A percentile compares a stretch with the other conserved stretches of the same genome.
phyloP scores from a whole-genome alignment of 2,329 filamentous ascomycete genomes.

The Fusarium papillatum region DNA sequence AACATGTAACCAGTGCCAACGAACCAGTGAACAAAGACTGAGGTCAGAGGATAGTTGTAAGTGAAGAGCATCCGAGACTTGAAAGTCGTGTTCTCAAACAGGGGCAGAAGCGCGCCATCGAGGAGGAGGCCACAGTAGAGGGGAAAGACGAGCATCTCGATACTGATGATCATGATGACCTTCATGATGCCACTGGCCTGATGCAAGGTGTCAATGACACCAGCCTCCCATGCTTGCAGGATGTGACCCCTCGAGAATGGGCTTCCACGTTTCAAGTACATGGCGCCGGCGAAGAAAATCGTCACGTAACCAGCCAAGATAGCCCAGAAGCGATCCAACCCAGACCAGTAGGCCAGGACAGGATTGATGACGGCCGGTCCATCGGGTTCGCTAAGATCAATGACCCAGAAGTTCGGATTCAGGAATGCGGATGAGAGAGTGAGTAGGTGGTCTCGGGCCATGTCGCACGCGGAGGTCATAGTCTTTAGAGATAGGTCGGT shows the following conservation, averaged over 20 bases:
- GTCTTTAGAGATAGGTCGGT: conserved; percentile 22
- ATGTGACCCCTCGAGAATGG: conserved; percentile 73
- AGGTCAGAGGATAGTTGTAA: conserved; percentile 84
- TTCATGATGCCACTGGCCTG: conserved; percentile 98
- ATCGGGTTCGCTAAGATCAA: conserved; percentile 64
- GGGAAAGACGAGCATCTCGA: conserved; percentile 98
- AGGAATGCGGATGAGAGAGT: conserved; percentile 47
- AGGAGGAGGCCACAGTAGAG: conserved; percentile 95
- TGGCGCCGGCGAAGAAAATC: conserved; percentile 78
- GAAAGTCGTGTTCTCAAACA: conserved; percentile 87
- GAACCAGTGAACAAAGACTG: conserved; percentile 98
- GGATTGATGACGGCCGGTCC: conserved; percentile 60
- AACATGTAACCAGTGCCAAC: conserved; percentile 99
- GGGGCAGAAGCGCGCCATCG: conserved; percentile 87
- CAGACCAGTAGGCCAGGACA: conserved; percentile 76
- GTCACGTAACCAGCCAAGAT: conserved; percentile 86
- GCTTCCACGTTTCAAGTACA: conserved; percentile 83
- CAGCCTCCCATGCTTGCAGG: conserved; percentile 78
- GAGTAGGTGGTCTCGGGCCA: conserved; percentile 34
- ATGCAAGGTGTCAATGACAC: conserved; percentile 84
- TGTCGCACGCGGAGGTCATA: conserved; percentile 17
- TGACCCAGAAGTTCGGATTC: conserved; percentile 69
- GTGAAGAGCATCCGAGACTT: conserved; percentile 85
- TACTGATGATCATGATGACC: conserved; percentile 97
- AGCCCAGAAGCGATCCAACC: conserved; percentile 75